Evolutionary conservation across 148 eudicot species (phyloP).

Genomic region (Amaranthus cruentus): DNA sequence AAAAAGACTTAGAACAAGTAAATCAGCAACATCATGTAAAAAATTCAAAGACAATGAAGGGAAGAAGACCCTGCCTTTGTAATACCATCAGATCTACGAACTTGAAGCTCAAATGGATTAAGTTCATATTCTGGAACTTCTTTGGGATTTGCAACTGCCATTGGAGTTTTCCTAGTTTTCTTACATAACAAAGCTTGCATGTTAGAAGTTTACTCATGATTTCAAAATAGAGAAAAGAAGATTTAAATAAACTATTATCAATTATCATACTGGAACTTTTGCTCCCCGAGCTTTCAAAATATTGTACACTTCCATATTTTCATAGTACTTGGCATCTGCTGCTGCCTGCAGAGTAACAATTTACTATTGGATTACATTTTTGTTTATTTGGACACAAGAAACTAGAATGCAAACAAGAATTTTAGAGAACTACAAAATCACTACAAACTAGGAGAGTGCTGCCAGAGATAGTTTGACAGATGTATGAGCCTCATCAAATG

Average conservation of each 20-base stretch:
- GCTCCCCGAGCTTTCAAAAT: conserved; percentile 95
- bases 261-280: conserved; percentile 65
- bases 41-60: not conserved
- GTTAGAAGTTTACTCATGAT: not conserved
- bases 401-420: conserved; percentile 1
- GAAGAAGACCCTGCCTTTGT: conserved; percentile 60
- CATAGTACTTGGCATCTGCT: conserved; percentile 97
- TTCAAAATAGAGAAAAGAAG: conserved; percentile 6
- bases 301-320: conserved; percentile 68
- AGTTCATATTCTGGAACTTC: conserved; percentile 99
- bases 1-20: not conserved
- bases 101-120: conserved; percentile 90
- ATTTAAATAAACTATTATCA: not conserved
- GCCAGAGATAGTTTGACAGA: too few species aligned
- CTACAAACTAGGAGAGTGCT: not conserved
- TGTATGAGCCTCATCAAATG: too few species aligned
- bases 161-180: conserved; percentile 91
- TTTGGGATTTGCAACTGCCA: conserved; percentile 91
- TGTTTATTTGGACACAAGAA: not conserved
- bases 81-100: conserved; percentile 93
- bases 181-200: conserved; percentile 23
- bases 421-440: not conserved
- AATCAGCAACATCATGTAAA: conserved; percentile 2
- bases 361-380: conserved; percentile 9
- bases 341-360: conserved; percentile 59